Conservation (phyloP, 495 filamentous ascomycete genomes). For the Choiromyces venosus region DNA sequence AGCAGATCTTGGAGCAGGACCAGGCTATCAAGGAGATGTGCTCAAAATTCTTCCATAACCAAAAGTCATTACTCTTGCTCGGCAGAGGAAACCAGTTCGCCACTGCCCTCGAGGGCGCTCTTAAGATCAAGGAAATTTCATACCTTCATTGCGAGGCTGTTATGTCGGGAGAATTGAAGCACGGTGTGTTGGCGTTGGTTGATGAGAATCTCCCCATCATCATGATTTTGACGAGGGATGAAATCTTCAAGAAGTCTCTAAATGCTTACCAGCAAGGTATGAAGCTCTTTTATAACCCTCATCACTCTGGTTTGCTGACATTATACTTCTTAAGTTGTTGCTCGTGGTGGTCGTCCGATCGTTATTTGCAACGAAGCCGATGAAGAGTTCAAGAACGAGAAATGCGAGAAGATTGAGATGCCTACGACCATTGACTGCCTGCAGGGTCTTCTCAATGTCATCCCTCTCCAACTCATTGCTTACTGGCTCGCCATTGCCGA, state of each 20-base stretch:
- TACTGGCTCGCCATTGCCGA: slow-evolving; percentile 97
- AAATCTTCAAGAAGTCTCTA: slow-evolving; percentile 91
- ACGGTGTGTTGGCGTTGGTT: slow-evolving; percentile 92
- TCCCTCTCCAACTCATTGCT: slow-evolving; percentile 92
- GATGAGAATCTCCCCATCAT: slow-evolving; percentile 98
- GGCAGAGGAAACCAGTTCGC: slow-evolving; percentile 94
- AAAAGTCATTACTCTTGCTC: slow-evolving; percentile 89
- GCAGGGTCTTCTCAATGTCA: slow-evolving; percentile 94
- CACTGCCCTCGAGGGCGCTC: slow-evolving; percentile 92
- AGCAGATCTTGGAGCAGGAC: slow-evolving; percentile 80
- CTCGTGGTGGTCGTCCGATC: slow-evolving; percentile 87
- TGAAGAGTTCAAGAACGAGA: slow-evolving; percentile 76
- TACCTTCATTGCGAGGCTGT: slow-evolving; percentile 99
- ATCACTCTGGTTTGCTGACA: background rate
- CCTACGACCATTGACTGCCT: slow-evolving; percentile 92
- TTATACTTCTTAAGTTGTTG: slow-evolving; percentile 61
- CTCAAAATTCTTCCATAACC: slow-evolving; percentile 84
- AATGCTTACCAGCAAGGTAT: slow-evolving; percentile 97
- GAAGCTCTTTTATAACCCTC: slow-evolving; percentile 30
- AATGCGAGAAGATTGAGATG: slow-evolving; percentile 94
- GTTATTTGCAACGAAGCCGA: slow-evolving; percentile 94
- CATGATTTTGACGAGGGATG: slow-evolving; percentile 96
- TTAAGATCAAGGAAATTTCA: slow-evolving; percentile 99
- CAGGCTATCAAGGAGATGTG: slow-evolving; percentile 90
- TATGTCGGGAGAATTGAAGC: slow-evolving; percentile 98